These are phyloP conservation scores for Coemansia sp. DNA, from an alignment of 192 early-diverging fungal species.

Conservation along the genomic window DNA sequence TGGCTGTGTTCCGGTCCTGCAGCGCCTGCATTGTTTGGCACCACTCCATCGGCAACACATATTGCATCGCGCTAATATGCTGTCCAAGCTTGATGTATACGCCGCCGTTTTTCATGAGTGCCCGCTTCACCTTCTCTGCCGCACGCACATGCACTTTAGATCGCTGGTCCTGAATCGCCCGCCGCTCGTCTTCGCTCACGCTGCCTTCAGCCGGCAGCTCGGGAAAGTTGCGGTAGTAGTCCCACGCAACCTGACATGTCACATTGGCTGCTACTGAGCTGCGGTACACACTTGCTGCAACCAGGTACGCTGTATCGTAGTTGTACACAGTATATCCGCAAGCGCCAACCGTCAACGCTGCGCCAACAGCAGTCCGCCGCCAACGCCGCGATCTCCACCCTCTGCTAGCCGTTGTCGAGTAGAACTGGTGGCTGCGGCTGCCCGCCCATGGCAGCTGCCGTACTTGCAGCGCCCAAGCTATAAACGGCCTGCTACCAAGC, in stretches of 20 bases:
- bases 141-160: slow-evolving; percentile 63
- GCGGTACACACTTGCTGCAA: slow-evolving; percentile 28
- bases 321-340: slow-evolving; percentile 30
- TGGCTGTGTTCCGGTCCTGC: slow-evolving; percentile 81
- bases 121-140: slow-evolving; percentile 62
- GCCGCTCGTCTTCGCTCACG: slow-evolving; percentile 22
- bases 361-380: slow-evolving; percentile 12
- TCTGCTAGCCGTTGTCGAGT: not conserved
- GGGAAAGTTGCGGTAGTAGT: slow-evolving; percentile 54
- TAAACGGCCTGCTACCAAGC: not conserved
- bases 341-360: not conserved
- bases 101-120: slow-evolving; percentile 70
- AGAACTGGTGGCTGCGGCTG: not conserved
- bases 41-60: slow-evolving; percentile 88
- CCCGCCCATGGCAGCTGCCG: not conserved
- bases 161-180: slow-evolving; percentile 17
- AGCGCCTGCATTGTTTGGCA: slow-evolving; percentile 77
- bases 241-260: slow-evolving; percentile 42
- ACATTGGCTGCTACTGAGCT: slow-evolving; percentile 39
- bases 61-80: slow-evolving; percentile 78
- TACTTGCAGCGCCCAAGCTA: not conserved
- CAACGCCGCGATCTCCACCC: slow-evolving; percentile 16
- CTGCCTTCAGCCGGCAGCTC: slow-evolving; percentile 25
- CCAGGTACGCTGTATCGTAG: slow-evolving; percentile 48
- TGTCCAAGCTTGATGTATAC: slow-evolving; percentile 91